Evolutionary conservation across 495 filamentous ascomycete species (phyloP), one percentile per base, ranked within the genome.

Genomic region (Pyrenopolyporus hunteri): DNA sequence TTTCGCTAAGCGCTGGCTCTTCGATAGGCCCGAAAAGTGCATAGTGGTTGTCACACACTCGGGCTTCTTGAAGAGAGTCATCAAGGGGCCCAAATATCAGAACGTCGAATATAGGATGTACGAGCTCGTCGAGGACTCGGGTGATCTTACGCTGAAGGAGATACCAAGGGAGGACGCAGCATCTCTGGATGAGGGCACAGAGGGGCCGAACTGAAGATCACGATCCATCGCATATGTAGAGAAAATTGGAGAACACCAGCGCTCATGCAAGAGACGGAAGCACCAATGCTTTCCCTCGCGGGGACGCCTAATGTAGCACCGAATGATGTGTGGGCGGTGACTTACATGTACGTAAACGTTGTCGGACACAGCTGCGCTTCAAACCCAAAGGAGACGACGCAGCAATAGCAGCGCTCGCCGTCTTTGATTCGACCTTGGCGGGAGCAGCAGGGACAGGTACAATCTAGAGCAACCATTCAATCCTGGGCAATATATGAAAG

Each of bases 101-200:
- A 82, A 83, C 64, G 79, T 77, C 4, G 81, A 83, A 56, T 83
- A 74, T 61, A 67, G 80, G 26, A 68, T 79, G 28, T 83, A 82
- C 56, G 72, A 78, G 1, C 76, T 80, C 23, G 73, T 71, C 29
- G 49, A 68, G 26, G 64, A 68, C 22, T 51, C 57, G 22, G 74
- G 72, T 14, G 72, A 72, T 19, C 63, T 64, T 16, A 64, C 65
- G 5, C 60, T 70, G 28, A 66, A 69, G 43, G 64, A 78, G 62
- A 56, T 73, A 10, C 55, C n/a, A n/a, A n/a, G n/a, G n/a, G n/a
- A n/a, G n/a, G n/a, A n/a, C n/a, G n/a, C n/a, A n/a, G n/a, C n/a
- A n/a, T n/a, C n/a, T n/a, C n/a, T n/a, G n/a, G n/a, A n/a, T n/a
- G n/a, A n/a, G n/a, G n/a, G n/a, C n/a, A n/a, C n/a, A n/a, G n/a